Conservation (phyloP, 208 protist genomes). For the Vickermania ingenoplastis region DNA sequence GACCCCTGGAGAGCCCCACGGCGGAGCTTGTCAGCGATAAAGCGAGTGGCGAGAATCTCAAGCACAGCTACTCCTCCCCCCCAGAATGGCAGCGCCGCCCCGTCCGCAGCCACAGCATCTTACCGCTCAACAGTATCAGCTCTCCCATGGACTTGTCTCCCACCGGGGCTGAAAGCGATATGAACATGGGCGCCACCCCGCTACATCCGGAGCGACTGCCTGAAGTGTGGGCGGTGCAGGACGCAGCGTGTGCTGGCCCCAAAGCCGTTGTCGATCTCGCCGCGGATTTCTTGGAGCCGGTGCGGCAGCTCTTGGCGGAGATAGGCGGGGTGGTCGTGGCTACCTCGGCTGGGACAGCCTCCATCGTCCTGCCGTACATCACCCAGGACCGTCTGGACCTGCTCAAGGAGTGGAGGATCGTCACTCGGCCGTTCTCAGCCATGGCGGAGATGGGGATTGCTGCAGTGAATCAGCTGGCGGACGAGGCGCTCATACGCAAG, state of each 20-base stretch:
- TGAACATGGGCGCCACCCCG: neutral
- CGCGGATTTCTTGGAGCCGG: neutral
- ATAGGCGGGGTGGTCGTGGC: neutral
- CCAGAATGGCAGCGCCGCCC: too few relatives aligned
- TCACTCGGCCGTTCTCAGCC: conserved; percentile 8
- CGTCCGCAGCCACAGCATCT: neutral
- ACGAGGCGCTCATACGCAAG: conserved; percentile 11
- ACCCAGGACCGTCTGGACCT: conserved; percentile 49
- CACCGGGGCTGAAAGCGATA: neutral
- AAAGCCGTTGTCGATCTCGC: neutral
- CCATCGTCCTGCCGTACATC: conserved; percentile 52
- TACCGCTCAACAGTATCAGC: too few relatives aligned
- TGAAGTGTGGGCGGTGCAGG: neutral
- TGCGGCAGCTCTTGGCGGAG: neutral
- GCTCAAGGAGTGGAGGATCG: conserved; percentile 14
- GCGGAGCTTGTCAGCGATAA: neutral
- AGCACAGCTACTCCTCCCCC: neutral
- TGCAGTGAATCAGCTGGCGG: conserved; percentile 43
- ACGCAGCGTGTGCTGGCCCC: neutral
- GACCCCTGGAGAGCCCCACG: neutral
- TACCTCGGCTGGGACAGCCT: conserved; percentile 11
- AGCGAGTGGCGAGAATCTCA: neutral
- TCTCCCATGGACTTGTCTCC: neutral
- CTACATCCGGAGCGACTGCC: too few relatives aligned
- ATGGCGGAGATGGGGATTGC: conserved; percentile 47